phyloP scores from a whole-genome alignment of 352 stramenopile genomes.

The Bremia lactucae region DNA sequence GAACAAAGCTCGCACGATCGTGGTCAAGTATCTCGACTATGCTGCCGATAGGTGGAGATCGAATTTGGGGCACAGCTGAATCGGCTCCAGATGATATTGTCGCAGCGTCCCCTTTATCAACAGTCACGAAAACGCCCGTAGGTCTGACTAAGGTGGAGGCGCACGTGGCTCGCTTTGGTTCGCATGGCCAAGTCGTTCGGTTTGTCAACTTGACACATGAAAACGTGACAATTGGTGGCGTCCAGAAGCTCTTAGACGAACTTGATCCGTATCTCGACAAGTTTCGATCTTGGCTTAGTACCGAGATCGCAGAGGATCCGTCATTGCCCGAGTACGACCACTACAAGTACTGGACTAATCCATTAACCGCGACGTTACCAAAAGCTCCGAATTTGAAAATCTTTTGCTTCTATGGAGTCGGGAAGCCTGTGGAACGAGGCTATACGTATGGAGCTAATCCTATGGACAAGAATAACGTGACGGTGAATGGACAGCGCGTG shows the following conservation, averaged over 20 bases:
- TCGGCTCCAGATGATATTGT: conserved; percentile 59
- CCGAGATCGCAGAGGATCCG: conserved; percentile 35
- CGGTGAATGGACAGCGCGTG: conserved; percentile 28
- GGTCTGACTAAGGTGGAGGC: conserved; percentile 25
- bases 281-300: conserved; percentile 37
- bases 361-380: conserved; percentile 76
- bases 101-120: conserved; percentile 39
- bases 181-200: conserved; percentile 37
- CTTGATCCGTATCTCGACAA: conserved; percentile 38
- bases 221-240: conserved; percentile 43
- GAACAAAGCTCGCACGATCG: conserved; percentile 47
- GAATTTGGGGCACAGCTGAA: conserved; percentile 67
- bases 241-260: conserved; percentile 36
- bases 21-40: conserved; percentile 86
- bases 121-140: conserved; percentile 19
- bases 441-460: conserved; percentile 65
- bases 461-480: conserved; percentile 21
- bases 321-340: conserved; percentile 38
- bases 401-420: conserved; percentile 92
- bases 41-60: conserved; percentile 87
- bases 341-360: conserved; percentile 82
- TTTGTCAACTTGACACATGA: conserved; percentile 40
- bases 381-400: conserved; percentile 88
- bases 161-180: conserved; percentile 37
- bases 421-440: conserved; percentile 79